These are phyloP conservation scores for Sporisorium graminicola DNA, from an alignment of 1,284 basidiomycete species.

Conservation along the genomic window DNA sequence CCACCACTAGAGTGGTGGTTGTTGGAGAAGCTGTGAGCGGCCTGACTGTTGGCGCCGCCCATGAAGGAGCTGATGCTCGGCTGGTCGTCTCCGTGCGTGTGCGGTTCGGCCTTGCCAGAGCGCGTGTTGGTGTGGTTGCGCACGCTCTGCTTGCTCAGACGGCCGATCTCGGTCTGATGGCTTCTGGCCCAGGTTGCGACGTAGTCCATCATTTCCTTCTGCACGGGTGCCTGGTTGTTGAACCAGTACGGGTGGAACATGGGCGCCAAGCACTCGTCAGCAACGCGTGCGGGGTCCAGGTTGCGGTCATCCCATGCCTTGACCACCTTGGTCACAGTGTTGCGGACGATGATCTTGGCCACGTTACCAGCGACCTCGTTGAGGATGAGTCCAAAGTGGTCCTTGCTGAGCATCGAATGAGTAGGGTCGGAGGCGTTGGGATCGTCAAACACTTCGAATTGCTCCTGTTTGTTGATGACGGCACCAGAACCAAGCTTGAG, in stretches of 20 bases:
- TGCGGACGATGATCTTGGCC: slow-evolving; percentile 72
- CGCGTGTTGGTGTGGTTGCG: slow-evolving; percentile 63
- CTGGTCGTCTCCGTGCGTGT: slow-evolving; percentile 56
- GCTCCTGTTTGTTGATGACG: slow-evolving; percentile 67
- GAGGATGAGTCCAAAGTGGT: slow-evolving; percentile 69
- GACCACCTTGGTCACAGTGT: slow-evolving; percentile 78
- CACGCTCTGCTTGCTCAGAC: slow-evolving; percentile 52
- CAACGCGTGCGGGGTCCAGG: slow-evolving; percentile 42
- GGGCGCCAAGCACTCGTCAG: slow-evolving; percentile 61
- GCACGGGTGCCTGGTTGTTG: slow-evolving; percentile 46
- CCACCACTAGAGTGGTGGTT: slow-evolving; percentile 25
- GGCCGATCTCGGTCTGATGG: slow-evolving; percentile 53
- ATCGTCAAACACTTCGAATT: slow-evolving; percentile 71
- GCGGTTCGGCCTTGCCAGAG: slow-evolving; percentile 59
- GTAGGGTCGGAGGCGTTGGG: slow-evolving; percentile 69
- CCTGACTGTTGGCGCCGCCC: slow-evolving; percentile 50
- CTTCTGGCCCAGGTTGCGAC: slow-evolving; percentile 57
- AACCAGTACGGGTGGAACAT: slow-evolving; percentile 67
- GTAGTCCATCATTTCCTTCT: slow-evolving; percentile 64
- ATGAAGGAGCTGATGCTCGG: slow-evolving; percentile 46
- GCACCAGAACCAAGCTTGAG: slow-evolving; percentile 65
- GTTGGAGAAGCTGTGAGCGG: slow-evolving; percentile 39
- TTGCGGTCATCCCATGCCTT: slow-evolving; percentile 79
- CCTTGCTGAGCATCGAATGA: slow-evolving; percentile 66
- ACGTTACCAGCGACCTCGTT: slow-evolving; percentile 70